A percentile compares a stretch with the other conserved stretches of the same genome.
These are phyloP conservation scores for Diaporthe humulicola DNA, from an alignment of 2,329 filamentous ascomycete species.

Conservation along the genomic window DNA sequence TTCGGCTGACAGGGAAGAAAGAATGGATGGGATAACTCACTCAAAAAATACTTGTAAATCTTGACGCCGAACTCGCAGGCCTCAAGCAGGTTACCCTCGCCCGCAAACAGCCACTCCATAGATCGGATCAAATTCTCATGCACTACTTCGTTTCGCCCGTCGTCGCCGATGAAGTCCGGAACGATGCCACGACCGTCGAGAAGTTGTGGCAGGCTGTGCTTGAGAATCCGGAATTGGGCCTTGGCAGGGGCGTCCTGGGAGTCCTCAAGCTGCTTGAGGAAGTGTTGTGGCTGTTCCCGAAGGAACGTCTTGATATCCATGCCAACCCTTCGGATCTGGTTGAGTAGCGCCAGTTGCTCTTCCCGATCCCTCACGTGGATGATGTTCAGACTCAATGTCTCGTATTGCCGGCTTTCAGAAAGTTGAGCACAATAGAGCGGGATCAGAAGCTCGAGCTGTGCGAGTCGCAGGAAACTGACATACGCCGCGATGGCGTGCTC, in stretches of 20 bases:
- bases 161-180: slow-evolving; percentile 78
- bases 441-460: slow-evolving; percentile 81
- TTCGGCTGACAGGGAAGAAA: slow-evolving; percentile 40
- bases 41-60: slow-evolving; percentile 86
- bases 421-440: slow-evolving; percentile 91
- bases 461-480: slow-evolving; percentile 81
- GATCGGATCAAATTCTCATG: slow-evolving; percentile 78
- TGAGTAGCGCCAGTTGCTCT: slow-evolving; percentile 77
- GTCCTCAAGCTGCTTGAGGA: slow-evolving; percentile 62
- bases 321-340: slow-evolving; percentile 79
- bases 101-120: slow-evolving; percentile 86
- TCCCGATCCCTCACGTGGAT: slow-evolving; percentile 77
- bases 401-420: slow-evolving; percentile 72
- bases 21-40: slow-evolving; percentile 67
- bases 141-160: slow-evolving; percentile 51
- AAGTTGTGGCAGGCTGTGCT: slow-evolving; percentile 63
- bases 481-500: slow-evolving; percentile 87
- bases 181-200: slow-evolving; percentile 75
- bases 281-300: slow-evolving; percentile 72
- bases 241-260: slow-evolving; percentile 54
- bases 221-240: slow-evolving; percentile 65
- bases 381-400: slow-evolving; percentile 81
- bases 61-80: slow-evolving; percentile 66
- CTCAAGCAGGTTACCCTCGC: slow-evolving; percentile 64
- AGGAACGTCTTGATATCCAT: slow-evolving; percentile 82